Evolutionary conservation across 805 yeast species (phyloP).

Genomic region (Candida montana): DNA sequence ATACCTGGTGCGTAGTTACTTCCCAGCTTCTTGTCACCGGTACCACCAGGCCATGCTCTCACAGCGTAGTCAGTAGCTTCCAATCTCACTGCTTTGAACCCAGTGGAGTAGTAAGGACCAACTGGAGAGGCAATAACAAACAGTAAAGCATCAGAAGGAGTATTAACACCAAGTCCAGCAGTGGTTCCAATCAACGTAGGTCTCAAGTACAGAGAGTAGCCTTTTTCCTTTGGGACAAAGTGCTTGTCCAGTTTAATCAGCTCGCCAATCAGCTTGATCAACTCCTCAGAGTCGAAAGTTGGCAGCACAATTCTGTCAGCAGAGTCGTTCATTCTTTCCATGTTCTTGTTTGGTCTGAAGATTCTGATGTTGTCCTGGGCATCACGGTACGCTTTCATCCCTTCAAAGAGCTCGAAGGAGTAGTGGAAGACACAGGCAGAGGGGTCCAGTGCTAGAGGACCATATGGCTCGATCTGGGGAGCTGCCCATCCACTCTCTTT

Average conservation of each 20-base stretch:
- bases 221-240: constrained; percentile 79
- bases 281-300: constrained; percentile 71
- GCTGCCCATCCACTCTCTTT: constrained; percentile 73
- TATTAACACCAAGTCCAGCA: constrained; percentile 78
- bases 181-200: constrained; percentile 95
- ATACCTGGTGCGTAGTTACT: constrained; percentile 97
- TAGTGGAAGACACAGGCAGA: constrained; percentile 89
- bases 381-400: constrained; percentile 84
- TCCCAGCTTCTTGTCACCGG: constrained; percentile 93
- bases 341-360: constrained; percentile 89
- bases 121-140: constrained; percentile 92
- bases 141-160: constrained; percentile 76
- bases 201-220: constrained; percentile 88
- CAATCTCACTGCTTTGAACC: constrained; percentile 89
- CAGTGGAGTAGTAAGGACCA: constrained; percentile 93
- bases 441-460: constrained; percentile 73
- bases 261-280: constrained; percentile 70
- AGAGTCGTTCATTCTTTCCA: constrained; percentile 84
- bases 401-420: constrained; percentile 93
- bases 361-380: constrained; percentile 62
- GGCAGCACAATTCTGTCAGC: constrained; percentile 90
- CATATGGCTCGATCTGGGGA: constrained; percentile 88
- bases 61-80: constrained; percentile 96
- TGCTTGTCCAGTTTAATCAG: constrained; percentile 68
- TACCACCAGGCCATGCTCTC: constrained; percentile 99